Evolutionary conservation across 2,329 filamentous ascomycete genomes (phyloP), one percentile per base, ranked within the genome.

Genomic region (Trichothecium sympodiale): DNA sequence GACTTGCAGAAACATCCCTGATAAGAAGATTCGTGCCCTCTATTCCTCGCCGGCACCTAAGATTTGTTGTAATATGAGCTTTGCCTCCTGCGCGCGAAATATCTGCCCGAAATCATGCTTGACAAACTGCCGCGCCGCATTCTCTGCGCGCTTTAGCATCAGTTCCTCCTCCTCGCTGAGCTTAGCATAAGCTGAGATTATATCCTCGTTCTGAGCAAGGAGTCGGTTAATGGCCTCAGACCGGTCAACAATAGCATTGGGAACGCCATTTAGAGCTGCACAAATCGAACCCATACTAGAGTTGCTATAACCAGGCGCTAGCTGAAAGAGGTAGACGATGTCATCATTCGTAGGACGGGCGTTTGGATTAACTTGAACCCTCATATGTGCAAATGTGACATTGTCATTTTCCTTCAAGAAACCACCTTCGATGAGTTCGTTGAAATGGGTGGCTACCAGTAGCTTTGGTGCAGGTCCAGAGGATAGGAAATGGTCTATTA

Each of bases 211-310:
- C 34, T 69, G 73, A 13, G 75, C 73, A 25, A 81, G 65, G 13
- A 91, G 62, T 6, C 74, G 55, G 16, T 81, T 74, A 26, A 98
- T 67, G 7, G 79, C 71, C 43, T 86, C 80, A 0, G 89, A 87
- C 37, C 88, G 74, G 13, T 80, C 62, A 6, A 95, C 71, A 8
- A 96, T 73, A 5, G 70, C 66, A 14, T 60, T 50, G 20, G 85
- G 79, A 12, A 98, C 77, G 1, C 88, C 88, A 48, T 94, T 95
- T 55, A 94, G 73, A 4, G 78, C 77, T 18, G 91, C 91, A 51
- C 91, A 96, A 56, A 74, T 71, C 18, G 79, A 83, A 1, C 91
- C 91, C 49, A 94, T 93, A 51, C 87, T 95, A 12, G 83, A 81
- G 7, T 65, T 75, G 46, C 80, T 89, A 38, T 79, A 70, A 1